Percentiles rank a stretch among this genome's conserved stretches.
Evolutionary conservation across 1,284 basidiomycete genomes (phyloP).

Genomic region (Chalciporus sp.): DNA sequence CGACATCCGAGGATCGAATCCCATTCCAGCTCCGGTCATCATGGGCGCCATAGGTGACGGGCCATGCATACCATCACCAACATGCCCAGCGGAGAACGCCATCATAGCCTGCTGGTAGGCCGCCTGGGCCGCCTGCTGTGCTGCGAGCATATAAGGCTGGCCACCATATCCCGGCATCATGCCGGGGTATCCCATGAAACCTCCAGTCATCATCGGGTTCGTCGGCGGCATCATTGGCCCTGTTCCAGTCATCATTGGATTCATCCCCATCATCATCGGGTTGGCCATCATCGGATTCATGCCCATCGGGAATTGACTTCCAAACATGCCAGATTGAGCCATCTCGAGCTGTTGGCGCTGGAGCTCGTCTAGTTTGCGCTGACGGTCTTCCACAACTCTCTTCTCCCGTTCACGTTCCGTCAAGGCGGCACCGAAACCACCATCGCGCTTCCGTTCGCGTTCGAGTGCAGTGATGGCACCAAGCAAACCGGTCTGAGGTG

Average conservation of each 20-base stretch:
- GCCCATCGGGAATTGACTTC: slow-evolving; percentile 45
- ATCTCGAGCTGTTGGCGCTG: slow-evolving; percentile 89
- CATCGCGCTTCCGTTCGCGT: slow-evolving; percentile 90
- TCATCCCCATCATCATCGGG: slow-evolving; percentile 57
- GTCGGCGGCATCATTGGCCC: slow-evolving; percentile 40
- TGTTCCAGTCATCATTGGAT: slow-evolving; percentile 58
- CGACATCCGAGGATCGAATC: slow-evolving; percentile 52
- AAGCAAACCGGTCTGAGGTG: slow-evolving; percentile 92
- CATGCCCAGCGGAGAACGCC: slow-evolving; percentile 80
- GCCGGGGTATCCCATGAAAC: slow-evolving; percentile 52
- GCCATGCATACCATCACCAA: slow-evolving; percentile 51
- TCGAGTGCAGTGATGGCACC: slow-evolving; percentile 97
- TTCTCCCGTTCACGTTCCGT: slow-evolving; percentile 96
- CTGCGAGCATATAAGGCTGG: slow-evolving; percentile 88
- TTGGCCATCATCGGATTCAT: slow-evolving; percentile 47
- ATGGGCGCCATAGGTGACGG: slow-evolving; percentile 48
- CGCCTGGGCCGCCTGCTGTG: slow-evolving; percentile 84
- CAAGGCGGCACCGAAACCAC: slow-evolving; percentile 90
- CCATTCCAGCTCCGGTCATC: slow-evolving; percentile 54
- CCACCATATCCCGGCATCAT: slow-evolving; percentile 68
- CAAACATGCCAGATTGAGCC: slow-evolving; percentile 76
- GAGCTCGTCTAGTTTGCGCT: slow-evolving; percentile 88
- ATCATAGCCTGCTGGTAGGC: slow-evolving; percentile 93
- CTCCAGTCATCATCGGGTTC: slow-evolving; percentile 53
- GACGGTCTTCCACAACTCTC: slow-evolving; percentile 86